These are phyloP conservation scores for Udeniomyces megalosporus DNA, from an alignment of 768 basidiomycete genomes.

Conservation along the genomic window DNA sequence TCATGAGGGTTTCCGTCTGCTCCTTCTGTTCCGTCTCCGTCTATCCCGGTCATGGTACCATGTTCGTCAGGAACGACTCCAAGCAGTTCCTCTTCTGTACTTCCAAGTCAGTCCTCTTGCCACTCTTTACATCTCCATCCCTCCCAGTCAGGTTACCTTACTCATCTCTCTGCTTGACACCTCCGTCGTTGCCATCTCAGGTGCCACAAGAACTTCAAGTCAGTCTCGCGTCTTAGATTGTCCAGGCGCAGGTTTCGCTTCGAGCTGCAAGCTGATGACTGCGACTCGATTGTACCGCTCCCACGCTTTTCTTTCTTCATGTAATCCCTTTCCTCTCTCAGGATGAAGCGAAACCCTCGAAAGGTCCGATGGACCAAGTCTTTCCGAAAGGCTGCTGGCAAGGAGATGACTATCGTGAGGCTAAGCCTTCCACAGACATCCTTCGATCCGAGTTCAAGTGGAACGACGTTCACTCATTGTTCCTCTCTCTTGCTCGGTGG, in stretches of 20 bases:
- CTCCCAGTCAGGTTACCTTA: neutral
- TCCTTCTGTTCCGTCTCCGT: constrained; percentile 95
- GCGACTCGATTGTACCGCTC: neutral
- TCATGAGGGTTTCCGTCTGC: constrained; percentile 92
- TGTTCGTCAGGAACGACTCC: constrained; percentile 93
- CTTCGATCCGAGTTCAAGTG: too few species aligned
- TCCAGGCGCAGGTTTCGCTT: neutral
- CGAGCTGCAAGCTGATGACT: neutral
- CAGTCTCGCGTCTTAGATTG: constrained; percentile 21
- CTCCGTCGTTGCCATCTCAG: too few species aligned
- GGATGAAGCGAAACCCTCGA: constrained; percentile 98
- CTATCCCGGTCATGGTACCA: constrained; percentile 91
- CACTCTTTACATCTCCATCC: neutral
- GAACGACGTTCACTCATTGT: too few species aligned
- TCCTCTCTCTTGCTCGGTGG: neutral
- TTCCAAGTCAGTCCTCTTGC: constrained; percentile 55
- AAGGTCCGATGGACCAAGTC: constrained; percentile 99
- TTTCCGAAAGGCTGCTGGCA: constrained; percentile 93
- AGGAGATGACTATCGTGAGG: constrained; percentile 96
- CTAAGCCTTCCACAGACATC: neutral
- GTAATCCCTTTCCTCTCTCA: constrained; percentile 25
- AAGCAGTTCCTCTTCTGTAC: constrained; percentile 94
- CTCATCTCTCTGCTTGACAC: neutral
- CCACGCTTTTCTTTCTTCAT: neutral
- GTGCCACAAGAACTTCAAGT: constrained; percentile 99